phyloP scores from a whole-genome alignment of 352 stramenopile genomes.

The Phytophthora foliorum region DNA sequence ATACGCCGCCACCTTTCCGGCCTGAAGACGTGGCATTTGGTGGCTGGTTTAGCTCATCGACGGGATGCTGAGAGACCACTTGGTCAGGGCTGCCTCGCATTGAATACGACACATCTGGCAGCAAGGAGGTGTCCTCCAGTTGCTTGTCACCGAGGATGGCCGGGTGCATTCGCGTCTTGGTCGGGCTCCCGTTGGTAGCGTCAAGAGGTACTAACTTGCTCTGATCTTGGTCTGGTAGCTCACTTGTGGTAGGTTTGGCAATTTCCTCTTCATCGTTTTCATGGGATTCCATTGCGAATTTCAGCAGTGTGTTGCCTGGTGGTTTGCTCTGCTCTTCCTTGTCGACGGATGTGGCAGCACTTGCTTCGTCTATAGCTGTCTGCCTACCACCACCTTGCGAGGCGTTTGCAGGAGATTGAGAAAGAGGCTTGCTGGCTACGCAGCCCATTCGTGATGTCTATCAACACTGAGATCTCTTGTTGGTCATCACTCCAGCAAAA shows the following conservation, averaged over 20 bases:
- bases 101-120: constrained; percentile 45
- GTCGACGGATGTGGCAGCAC: neutral
- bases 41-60: constrained; percentile 20
- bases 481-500: constrained; percentile 29
- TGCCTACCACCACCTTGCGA: neutral
- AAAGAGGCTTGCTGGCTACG: constrained; percentile 24
- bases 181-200: constrained; percentile 10
- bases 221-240: neutral
- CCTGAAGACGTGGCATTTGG: neutral
- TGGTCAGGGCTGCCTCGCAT: constrained; percentile 33
- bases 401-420: constrained; percentile 3
- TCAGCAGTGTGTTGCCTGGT: constrained; percentile 22
- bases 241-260: neutral
- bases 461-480: constrained; percentile 6
- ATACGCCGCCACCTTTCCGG: constrained; percentile 13
- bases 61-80: constrained; percentile 7
- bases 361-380: neutral
- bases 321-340: neutral
- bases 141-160: constrained; percentile 33
- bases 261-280: neutral
- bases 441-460: constrained; percentile 34
- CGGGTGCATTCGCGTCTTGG: constrained; percentile 33
- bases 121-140: constrained; percentile 30
- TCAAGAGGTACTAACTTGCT: neutral
- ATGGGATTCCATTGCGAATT: constrained; percentile 29